Conservation (phyloP, 2,329 filamentous ascomycete genomes). For the Orbilia quercus region DNA sequence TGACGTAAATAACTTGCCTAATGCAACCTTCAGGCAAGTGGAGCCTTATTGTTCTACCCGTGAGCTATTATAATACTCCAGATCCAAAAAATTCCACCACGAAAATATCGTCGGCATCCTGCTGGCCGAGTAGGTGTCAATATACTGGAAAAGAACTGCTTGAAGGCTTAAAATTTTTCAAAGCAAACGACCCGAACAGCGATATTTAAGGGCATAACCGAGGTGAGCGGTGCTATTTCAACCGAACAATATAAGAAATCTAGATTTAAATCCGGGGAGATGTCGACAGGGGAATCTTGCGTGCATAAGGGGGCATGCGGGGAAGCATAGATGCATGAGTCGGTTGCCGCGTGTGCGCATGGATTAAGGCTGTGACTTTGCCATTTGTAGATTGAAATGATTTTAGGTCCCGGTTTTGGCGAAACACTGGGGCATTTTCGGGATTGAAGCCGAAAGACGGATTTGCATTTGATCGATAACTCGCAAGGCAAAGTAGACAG, state of each 20-base stretch:
- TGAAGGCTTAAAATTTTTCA: not conserved
- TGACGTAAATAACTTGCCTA: constrained; percentile 1
- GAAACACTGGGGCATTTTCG: no score
- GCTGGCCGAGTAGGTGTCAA: not conserved
- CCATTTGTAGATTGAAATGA: not conserved
- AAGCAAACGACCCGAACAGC: not conserved
- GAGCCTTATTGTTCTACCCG: not conserved
- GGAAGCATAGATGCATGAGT: constrained; percentile 5
- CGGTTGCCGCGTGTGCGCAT: not conserved
- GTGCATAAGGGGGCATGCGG: constrained; percentile 31
- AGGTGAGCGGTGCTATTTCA: constrained; percentile 23
- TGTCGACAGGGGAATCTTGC: constrained; percentile 18
- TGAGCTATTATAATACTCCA: constrained; percentile 17
- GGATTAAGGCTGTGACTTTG: constrained; percentile 1
- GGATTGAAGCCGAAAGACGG: no score
- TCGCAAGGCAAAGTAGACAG: no score
- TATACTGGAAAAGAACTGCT: not conserved
- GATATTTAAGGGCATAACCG: constrained; percentile 18
- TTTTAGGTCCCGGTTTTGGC: not conserved
- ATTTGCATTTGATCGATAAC: no score
- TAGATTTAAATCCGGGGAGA: constrained; percentile 8
- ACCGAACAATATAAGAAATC: constrained; percentile 25
- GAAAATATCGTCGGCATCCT: not conserved
- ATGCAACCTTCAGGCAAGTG: constrained; percentile 1
- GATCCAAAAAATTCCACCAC: not conserved